A percentile compares a stretch with the other conserved stretches of the same genome.
Evolutionary conservation across 805 yeast species (phyloP).

Genomic region (Ogataea populi-albae): DNA sequence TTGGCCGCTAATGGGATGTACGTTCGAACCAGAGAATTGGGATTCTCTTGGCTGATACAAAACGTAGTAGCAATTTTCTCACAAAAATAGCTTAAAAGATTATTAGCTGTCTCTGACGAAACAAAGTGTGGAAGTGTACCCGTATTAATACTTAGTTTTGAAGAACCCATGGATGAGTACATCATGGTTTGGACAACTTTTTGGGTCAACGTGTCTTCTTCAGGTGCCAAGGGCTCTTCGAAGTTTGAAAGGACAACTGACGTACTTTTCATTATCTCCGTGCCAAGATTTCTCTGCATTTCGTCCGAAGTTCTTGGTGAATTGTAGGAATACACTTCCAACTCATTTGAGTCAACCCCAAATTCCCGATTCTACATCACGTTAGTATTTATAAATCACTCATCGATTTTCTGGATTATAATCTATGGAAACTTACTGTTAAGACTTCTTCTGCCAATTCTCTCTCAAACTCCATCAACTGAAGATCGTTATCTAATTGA

Average conservation of each 20-base stretch:
- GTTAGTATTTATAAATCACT: too few relatives aligned
- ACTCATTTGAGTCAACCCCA: too few relatives aligned
- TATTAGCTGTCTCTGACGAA: conserved; percentile 6
- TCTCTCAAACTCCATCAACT: too few relatives aligned
- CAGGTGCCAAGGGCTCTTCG: background rate
- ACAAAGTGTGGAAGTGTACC: conserved; percentile 6
- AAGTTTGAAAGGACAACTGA: background rate
- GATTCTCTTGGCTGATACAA: conserved; percentile 7
- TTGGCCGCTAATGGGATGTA: conserved; percentile 9
- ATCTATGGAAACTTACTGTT: too few relatives aligned
- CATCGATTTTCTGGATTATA: too few relatives aligned
- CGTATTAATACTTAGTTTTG: background rate
- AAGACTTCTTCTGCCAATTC: too few relatives aligned
- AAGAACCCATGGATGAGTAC: background rate
- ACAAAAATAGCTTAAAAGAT: conserved; percentile 7
- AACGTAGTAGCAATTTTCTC: conserved; percentile 7
- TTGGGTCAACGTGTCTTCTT: background rate
- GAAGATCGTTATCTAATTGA: too few relatives aligned
- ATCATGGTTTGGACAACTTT: background rate
- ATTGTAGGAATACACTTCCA: too few relatives aligned
- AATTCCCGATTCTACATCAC: too few relatives aligned
- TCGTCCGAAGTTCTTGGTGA: background rate
- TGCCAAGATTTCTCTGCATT: background rate
- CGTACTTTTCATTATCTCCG: background rate
- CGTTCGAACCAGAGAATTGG: conserved; percentile 8